Base-by-base conservation (phyloP, 495 filamentous ascomycete genomes). In the Hypoxylon trugodes region DNA sequence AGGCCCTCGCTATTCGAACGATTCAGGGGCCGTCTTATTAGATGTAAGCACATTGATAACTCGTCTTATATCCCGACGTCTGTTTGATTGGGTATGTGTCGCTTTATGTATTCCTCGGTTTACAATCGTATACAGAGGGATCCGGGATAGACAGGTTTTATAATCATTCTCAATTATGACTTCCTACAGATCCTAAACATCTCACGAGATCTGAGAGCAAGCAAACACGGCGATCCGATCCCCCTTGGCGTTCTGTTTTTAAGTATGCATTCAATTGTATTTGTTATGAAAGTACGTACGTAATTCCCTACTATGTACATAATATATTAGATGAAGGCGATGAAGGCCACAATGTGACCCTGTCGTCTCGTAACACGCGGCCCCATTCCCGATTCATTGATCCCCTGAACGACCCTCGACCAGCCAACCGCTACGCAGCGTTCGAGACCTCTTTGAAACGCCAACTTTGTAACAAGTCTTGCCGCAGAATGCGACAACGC, bases 401-500 rank as follows among this genome's bases (percentile, higher is more conserved):
- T 51, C 47, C 53, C 53, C 61, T 64, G 45, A 57, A 16, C 35
- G 18, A 47, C 19, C 24, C 3, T 30, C 50, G 38, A 21, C 48
- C 43, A 50, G 35, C 61, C 52, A 65, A 54, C 61, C 37, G 47
- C 7, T 22, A 13, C 37, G 18, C 25, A n/a, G 40, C 48, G 19
- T 26, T 12, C 61, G 40, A 65, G 61, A 64, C 61, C 32, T 32
- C 35, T 59, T 65, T 65, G 61, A 65, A 65, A 65, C 61, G 28
- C 61, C 33, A 19, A 48, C n/a, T 48, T 50, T 59, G 61, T 65
- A 54, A 65, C 61, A 65, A 65, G 55, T 59, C 38, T n/a, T 65
- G 61, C 61, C 61, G 61, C 61, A 65, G 54, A 37, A 59, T 65
- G 26, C 25, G 45, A 50, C 26, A 26, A 62, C 19, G 12, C n/a